These are phyloP conservation scores for Kalanchoe fedtschenkoi DNA, from an alignment of 164 flowering plant species.

Conservation along the genomic window DNA sequence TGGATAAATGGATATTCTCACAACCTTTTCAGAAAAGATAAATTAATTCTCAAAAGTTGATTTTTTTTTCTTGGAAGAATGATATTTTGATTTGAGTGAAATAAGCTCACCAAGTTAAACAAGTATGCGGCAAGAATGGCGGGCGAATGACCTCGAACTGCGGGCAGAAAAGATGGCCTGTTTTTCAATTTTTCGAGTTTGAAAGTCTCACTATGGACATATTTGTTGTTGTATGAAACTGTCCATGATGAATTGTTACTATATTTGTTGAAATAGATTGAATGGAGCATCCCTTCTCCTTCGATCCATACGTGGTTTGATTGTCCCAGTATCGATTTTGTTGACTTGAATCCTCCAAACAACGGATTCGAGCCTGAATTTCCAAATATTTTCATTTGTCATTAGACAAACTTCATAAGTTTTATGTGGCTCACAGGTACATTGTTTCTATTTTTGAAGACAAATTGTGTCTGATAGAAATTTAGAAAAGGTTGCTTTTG, in stretches of 20 bases:
- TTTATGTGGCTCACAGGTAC: too few relatives aligned
- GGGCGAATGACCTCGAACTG: slow-evolving; percentile 34
- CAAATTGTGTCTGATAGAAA: too few relatives aligned
- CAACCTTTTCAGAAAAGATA: not conserved
- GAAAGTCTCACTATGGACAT: slow-evolving; percentile 41
- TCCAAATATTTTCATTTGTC: too few relatives aligned
- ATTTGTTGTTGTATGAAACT: slow-evolving; percentile 39
- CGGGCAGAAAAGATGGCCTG: slow-evolving; percentile 38
- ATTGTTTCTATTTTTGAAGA: too few relatives aligned
- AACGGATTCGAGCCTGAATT: slow-evolving; percentile 67
- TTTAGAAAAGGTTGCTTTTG: not conserved
- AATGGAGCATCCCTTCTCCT: slow-evolving; percentile 74
- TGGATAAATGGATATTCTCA: too few relatives aligned
- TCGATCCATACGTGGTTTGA: slow-evolving; percentile 49
- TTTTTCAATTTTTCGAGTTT: slow-evolving; percentile 29
- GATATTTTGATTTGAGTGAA: not conserved
- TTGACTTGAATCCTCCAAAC: slow-evolving; percentile 42
- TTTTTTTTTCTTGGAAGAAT: not conserved
- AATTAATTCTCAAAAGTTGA: not conserved
- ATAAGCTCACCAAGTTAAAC: slow-evolving; percentile 28
- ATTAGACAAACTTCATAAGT: too few relatives aligned
- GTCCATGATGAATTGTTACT: slow-evolving; percentile 21
- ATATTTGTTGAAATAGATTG: slow-evolving; percentile 35
- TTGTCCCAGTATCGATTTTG: slow-evolving; percentile 37
- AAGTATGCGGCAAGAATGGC: slow-evolving; percentile 34